These are phyloP conservation scores for Calcarisporium arbuscula DNA, from an alignment of 2,329 filamentous ascomycete species.

Conservation along the genomic window DNA sequence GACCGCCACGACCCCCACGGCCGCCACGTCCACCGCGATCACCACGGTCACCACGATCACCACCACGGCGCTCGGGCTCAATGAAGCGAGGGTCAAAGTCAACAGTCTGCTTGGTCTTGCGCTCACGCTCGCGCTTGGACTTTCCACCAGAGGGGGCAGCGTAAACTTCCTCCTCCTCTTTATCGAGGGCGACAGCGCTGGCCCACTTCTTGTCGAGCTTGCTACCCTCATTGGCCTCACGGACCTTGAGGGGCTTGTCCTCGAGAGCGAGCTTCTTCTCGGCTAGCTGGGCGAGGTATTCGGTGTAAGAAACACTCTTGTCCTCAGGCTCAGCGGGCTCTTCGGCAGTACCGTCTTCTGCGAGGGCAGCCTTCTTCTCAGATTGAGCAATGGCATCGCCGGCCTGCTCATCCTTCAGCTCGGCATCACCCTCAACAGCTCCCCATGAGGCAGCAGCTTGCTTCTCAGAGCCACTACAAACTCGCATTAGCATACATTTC, in stretches of 20 bases:
- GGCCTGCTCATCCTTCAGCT: slow-evolving; percentile 86
- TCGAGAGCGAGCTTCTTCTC: slow-evolving; percentile 72
- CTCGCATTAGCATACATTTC: slow-evolving; percentile 15
- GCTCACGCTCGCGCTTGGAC: slow-evolving; percentile 77
- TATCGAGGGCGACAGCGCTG: slow-evolving; percentile 65
- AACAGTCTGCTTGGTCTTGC: slow-evolving; percentile 84
- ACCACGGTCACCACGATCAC: slow-evolving; percentile 48
- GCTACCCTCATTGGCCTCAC: slow-evolving; percentile 87
- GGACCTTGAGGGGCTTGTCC: slow-evolving; percentile 59
- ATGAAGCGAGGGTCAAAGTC: slow-evolving; percentile 83
- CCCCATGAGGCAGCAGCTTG: slow-evolving; percentile 89
- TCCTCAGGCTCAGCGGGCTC: slow-evolving; percentile 63
- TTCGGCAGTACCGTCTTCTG: slow-evolving; percentile 41
- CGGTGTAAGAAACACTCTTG: slow-evolving; percentile 82
- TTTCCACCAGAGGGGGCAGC: slow-evolving; percentile 70
- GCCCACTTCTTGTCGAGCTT: slow-evolving; percentile 91
- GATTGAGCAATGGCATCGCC: slow-evolving; percentile 82
- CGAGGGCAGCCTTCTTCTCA: slow-evolving; percentile 67
- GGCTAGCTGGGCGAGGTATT: slow-evolving; percentile 70
- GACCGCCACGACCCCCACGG: slow-evolving; percentile 45
- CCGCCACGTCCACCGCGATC: slow-evolving; percentile 46
- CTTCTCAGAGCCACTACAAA: slow-evolving; percentile 69
- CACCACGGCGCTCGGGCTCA: slow-evolving; percentile 57
- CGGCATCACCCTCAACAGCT: slow-evolving; percentile 70
- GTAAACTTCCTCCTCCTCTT: slow-evolving; percentile 68